Base-by-base conservation (phyloP, 1,284 basidiomycete species). In the Termitomyces sp. region DNA sequence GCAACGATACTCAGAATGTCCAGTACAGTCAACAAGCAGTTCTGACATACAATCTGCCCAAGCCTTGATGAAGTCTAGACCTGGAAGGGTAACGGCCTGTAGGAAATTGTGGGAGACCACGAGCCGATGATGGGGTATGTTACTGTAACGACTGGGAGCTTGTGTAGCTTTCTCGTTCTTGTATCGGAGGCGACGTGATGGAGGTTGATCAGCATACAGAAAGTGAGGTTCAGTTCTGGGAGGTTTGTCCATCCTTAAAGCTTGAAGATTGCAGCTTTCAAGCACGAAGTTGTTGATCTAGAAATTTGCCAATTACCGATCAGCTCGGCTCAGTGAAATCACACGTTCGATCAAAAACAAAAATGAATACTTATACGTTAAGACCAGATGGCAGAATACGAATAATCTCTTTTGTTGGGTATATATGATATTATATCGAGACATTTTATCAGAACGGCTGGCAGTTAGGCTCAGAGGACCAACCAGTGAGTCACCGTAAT, bases 11-110 rank as follows among this genome's bases (percentile, higher is more conserved):
- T 34, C 19, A 44, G 24, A 38, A 38, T 34, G 13, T 35, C 18
- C 16, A 46, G 2, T 4, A 24, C 16, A 10, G 10, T n/a, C 14
- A 26, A 49, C 19, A 24, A n/a, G 9, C 26, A 31, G 10, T 16
- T 16, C 10, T 18, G 2, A 49, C 49, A 11, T 31, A 50, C 49
- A 50, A 44, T 50, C 49, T 5, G 49, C 34, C 49, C 49, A 50
- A 11, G 49, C 49, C 14, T 50, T 50, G 14, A 50, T 11, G 14
- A 50, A 45, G 19, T 50, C 49, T 43, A 44, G 41, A 30, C 49
- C 49, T n/a, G 49, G 42, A 13, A 50, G 49, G 28, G 34, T 50
- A 3, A 50, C 42, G 6, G 26, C 42, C 24, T 31, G 34, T 24
- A 38, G 11, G 30, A 50, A 38, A 34, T 19, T 34, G 26, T 19